Conservation (phyloP, 164 flowering plant species). For the Magnolia officinalis region DNA sequence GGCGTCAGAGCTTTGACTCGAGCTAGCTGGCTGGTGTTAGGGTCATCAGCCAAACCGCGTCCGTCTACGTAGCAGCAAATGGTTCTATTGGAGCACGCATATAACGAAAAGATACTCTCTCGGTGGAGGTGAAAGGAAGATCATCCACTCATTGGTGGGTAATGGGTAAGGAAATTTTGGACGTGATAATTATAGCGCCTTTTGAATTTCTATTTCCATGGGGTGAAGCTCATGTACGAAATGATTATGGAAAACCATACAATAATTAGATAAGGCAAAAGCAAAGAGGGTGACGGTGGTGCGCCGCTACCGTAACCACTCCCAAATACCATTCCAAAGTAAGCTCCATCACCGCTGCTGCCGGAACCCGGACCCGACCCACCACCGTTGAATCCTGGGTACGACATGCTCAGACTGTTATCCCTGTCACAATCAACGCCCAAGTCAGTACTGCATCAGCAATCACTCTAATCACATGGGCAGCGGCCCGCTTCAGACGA, state of each 20-base stretch:
- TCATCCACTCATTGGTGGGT: background rate
- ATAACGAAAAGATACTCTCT: too few relatives aligned
- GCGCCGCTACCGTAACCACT: conserved; percentile 17
- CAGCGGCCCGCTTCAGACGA: background rate
- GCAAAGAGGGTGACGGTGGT: conserved; percentile 9
- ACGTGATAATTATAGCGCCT: background rate
- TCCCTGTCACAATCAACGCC: conserved; percentile 24
- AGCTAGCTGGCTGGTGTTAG: too few relatives aligned
- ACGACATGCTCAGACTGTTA: conserved; percentile 15
- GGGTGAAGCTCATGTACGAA: background rate
- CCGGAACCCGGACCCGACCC: conserved; percentile 18
- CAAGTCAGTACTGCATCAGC: background rate
- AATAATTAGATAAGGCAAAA: background rate
- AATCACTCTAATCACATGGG: background rate
- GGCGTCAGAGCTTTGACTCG: too few relatives aligned
- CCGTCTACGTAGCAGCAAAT: too few relatives aligned
- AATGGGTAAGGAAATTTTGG: background rate
- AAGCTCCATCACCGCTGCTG: conserved; percentile 21
- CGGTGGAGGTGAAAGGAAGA: too few relatives aligned
- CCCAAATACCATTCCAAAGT: conserved; percentile 51
- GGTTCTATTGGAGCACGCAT: too few relatives aligned
- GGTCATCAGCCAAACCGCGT: too few relatives aligned
- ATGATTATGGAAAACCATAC: background rate
- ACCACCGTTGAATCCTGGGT: conserved; percentile 29
- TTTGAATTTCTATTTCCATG: background rate